These are phyloP conservation scores for Bombardia bombarda DNA, from an alignment of 495 filamentous ascomycete species.

Conservation along the genomic window DNA sequence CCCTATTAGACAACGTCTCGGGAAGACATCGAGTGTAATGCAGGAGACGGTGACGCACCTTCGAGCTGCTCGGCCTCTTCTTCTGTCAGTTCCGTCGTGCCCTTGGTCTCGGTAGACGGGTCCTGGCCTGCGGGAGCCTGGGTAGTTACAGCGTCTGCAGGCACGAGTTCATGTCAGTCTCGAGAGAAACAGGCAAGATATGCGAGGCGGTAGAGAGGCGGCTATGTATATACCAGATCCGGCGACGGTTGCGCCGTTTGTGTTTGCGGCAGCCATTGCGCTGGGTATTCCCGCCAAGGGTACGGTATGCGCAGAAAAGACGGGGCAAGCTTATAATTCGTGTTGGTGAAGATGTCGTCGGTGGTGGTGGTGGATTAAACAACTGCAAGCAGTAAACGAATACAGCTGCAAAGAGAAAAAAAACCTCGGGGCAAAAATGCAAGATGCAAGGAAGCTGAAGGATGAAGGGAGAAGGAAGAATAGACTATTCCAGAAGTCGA, in stretches of 20 bases:
- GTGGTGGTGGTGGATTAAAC: neutral
- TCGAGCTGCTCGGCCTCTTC: conserved; percentile 20
- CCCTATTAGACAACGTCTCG: conserved; percentile 7
- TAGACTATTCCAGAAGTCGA: neutral
- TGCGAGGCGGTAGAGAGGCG: too few relatives aligned
- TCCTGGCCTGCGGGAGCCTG: conserved; percentile 12
- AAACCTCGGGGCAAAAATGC: neutral
- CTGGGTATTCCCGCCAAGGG: too few relatives aligned
- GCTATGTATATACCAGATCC: neutral
- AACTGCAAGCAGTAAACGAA: too few relatives aligned
- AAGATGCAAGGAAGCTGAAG: neutral
- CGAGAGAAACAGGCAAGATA: too few relatives aligned
- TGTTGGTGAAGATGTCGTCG: neutral
- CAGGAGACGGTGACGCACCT: neutral
- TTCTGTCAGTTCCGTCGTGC: conserved; percentile 4
- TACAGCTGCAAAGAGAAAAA: neutral
- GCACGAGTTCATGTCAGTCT: too few relatives aligned
- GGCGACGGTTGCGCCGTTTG: neutral
- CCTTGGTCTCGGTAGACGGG: conserved; percentile 7
- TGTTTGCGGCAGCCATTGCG: neutral
- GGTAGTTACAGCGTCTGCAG: too few relatives aligned
- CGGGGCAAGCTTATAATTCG: neutral
- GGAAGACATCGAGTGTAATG: neutral
- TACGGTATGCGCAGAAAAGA: neutral
- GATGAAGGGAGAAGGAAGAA: neutral